Base-by-base conservation (phyloP, 805 yeast species). In the Teunomyces lycoperdinae region DNA sequence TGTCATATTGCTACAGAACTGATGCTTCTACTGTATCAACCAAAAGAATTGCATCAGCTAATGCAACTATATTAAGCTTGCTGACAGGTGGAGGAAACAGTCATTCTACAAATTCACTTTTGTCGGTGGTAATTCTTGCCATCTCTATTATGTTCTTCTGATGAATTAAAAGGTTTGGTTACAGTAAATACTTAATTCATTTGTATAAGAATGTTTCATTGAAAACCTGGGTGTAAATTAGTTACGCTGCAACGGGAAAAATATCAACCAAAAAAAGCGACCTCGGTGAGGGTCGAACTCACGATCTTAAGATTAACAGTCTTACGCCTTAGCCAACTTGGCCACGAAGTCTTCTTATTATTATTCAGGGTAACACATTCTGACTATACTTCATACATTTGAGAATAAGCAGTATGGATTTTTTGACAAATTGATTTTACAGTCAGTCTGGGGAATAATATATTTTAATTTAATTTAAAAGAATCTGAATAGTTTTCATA, bases 241-340 rank as follows among this genome's bases (percentile, higher is more conserved):
- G 13, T 11, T 17, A 16, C 8, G 20, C 24, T 5, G 24, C 24
- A 20, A 20, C 24, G 2, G 13, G 0, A 30, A 31, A 31, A 31
- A 31, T 11, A 9, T 3, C n/a, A 9, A 17, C 41, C 44, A 51
- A 47, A 29, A 41, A 9, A 47, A 42, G 42, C 54, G 54, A 50
- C 54, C 54, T 50, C 54, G 54, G 54, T 51, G 54, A 49, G 52
- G 51, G 42, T 51, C 54, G 52, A 51, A 51, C 51, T 48, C 51
- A 51, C 54, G 54, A 46, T 51, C 54, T 51, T 43, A 51, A 51
- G 54, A 51, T 51, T 51, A 51, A 51, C 54, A 51, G 54, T 51
- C 54, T 51, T 51, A 51, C 54, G 54, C 54, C 54, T 51, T 51
- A 51, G 42, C 54, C 54, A 51, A 43, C 54, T 51, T 51, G 54